Conservation (phyloP, 2,329 filamentous ascomycete species). For the Fusarium pilosicola region DNA sequence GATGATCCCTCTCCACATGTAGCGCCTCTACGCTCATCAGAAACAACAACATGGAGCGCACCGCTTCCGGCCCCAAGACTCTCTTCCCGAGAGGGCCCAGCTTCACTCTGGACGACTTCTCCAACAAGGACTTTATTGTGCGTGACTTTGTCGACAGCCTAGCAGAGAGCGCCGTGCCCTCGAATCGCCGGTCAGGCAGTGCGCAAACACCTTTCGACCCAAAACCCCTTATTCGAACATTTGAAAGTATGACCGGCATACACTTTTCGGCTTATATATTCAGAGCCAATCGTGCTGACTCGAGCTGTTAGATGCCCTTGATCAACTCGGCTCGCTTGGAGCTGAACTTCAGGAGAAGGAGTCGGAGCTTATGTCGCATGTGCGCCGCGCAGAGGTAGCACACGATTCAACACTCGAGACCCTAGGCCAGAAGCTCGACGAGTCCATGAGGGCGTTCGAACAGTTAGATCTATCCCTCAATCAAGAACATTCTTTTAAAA, state of each 20-base stretch:
- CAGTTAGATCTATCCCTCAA: slow-evolving; percentile 86
- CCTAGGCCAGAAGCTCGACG: slow-evolving; percentile 87
- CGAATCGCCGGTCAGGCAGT: slow-evolving; percentile 79
- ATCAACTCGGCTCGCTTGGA: slow-evolving; percentile 74
- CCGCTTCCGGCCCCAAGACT: slow-evolving; percentile 65
- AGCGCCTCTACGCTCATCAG: slow-evolving; percentile 38
- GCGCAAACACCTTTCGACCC: slow-evolving; percentile 81
- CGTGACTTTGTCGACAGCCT: slow-evolving; percentile 96
- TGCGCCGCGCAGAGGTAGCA: slow-evolving; percentile 89
- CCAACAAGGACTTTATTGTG: slow-evolving; percentile 93
- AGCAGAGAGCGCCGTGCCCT: slow-evolving; percentile 84
- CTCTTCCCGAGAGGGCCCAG: slow-evolving; percentile 82
- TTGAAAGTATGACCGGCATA: slow-evolving; percentile 70
- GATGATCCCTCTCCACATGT: slow-evolving; percentile 45
- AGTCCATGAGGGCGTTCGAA: slow-evolving; percentile 92
- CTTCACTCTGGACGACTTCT: slow-evolving; percentile 90
- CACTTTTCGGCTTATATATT: background rate
- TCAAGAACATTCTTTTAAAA: slow-evolving; percentile 57
- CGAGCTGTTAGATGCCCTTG: slow-evolving; percentile 64
- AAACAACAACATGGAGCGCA: slow-evolving; percentile 54
- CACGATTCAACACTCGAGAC: slow-evolving; percentile 92
- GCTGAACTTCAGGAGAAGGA: slow-evolving; percentile 91
- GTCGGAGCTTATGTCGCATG: slow-evolving; percentile 89
- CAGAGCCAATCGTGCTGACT: slow-evolving; percentile 20
- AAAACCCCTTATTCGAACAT: slow-evolving; percentile 94